These are phyloP conservation scores for Marvania coccoides DNA, from an alignment of 139 green algal genomes.

Conservation along the genomic window DNA sequence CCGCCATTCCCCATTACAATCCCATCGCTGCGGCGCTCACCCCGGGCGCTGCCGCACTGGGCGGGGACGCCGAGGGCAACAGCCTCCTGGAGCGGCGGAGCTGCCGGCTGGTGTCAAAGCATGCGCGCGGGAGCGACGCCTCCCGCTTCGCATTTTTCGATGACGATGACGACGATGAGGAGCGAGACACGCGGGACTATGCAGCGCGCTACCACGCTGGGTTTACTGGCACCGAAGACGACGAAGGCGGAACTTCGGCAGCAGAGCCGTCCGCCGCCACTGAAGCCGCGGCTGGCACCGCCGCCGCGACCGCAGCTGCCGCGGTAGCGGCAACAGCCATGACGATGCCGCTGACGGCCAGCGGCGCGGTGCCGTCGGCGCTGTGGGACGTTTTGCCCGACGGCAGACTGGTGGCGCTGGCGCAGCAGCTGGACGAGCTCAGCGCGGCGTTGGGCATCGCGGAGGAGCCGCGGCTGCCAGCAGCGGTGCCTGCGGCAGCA, in stretches of 20 bases:
- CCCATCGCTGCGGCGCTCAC: background rate
- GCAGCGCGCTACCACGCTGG: no score
- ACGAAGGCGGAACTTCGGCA: background rate
- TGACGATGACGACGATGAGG: background rate
- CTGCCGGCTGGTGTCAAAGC: background rate
- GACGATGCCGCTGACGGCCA: slow-evolving; percentile 10
- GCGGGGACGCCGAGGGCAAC: no score
- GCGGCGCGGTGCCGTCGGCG: background rate
- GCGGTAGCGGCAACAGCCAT: background rate
- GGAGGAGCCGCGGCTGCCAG: background rate
- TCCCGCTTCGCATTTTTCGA: no score
- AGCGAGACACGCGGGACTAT: no score
- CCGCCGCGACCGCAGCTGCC: background rate
- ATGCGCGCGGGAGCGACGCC: background rate
- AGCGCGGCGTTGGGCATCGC: slow-evolving; percentile 3
- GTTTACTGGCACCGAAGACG: no score
- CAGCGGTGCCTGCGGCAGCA: background rate
- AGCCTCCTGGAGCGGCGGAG: background rate
- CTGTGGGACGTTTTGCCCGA: slow-evolving; percentile 38
- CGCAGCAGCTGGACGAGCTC: slow-evolving; percentile 3
- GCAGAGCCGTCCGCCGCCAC: background rate
- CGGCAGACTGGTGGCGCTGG: slow-evolving; percentile 21
- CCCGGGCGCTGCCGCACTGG: background rate
- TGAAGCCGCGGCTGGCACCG: background rate
- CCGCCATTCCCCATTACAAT: background rate